Evolutionary conservation across 1,284 basidiomycete genomes (phyloP), one percentile per base, ranked within the genome.

Genomic region (Cryptococcus sp.): DNA sequence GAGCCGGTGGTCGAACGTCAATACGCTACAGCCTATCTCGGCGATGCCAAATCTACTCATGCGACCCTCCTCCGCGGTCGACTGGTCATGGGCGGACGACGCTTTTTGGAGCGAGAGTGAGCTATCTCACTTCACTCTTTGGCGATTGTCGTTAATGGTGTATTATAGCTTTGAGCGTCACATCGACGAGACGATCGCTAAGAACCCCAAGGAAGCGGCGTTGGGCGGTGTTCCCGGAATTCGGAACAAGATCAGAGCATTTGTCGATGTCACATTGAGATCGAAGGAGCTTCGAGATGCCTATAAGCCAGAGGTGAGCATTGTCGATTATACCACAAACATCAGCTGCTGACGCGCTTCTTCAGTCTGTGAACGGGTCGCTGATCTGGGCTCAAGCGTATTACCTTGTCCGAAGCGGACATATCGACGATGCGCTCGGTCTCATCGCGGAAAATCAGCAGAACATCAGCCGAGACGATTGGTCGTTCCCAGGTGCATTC

Each of bases 321-420:
- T 17, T 15, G 57, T 22, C 38, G n/a, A 22, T 23, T 23, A n/a
- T 41, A 17, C 35, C 1, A 1, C 5, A 11, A 5, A 27, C 25
- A 20, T 8, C 15, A 7, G 6, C 23, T 53, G 56, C 15, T 45
- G 45, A 57, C 27, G 35, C 54, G 50, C 58, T 22, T 27, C 3
- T 22, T 8, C 59, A 93, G 88, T 81, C 91, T 53, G 85, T 94
- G 23, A 86, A 87, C 52, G 88, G 90, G 16, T 87, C 89, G 67
- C 92, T 93, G 6, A 71, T 98, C 16, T 99, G 93, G 93, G 94
- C 94, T 15, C 87, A 90, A 59, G 78, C 96, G 43, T 99, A 91
- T 80, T 93, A 90, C 78, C 84, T 99, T 10, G 82, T 99, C 8
- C 87, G 95, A 27, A 89, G 89, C 2, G 96, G 95, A 0, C 87